A percentile compares a stretch with the other conserved stretches of the same genome.
These are phyloP conservation scores for Diaporthe caulivora DNA, from an alignment of 2,329 filamentous ascomycete species.

Conservation along the genomic window DNA sequence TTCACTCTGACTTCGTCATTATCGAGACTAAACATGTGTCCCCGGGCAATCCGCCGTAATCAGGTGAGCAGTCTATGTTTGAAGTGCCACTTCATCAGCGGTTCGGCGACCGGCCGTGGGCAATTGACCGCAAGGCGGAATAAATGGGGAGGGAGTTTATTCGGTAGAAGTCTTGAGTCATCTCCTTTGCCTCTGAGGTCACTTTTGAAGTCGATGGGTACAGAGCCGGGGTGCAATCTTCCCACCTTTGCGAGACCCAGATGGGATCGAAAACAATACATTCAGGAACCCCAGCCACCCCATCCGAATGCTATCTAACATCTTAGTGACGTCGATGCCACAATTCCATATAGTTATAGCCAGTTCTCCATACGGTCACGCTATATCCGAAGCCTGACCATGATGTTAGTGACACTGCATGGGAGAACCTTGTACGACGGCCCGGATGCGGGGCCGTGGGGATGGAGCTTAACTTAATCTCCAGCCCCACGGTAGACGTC, in stretches of 20 bases:
- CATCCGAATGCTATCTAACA: no score
- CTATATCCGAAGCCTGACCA: neutral
- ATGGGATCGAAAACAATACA: neutral
- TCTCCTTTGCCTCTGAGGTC: neutral
- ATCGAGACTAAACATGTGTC: neutral
- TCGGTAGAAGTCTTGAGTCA: conserved; percentile 13
- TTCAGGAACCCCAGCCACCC: neutral
- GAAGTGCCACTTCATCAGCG: neutral
- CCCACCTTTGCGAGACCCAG: no score
- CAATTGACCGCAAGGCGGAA: no score
- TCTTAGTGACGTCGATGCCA: neutral
- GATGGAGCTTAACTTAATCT: conserved; percentile 20
- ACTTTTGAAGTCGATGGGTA: neutral
- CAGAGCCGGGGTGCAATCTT: neutral
- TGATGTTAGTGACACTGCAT: neutral
- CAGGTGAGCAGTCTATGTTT: neutral
- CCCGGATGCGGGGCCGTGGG: conserved; percentile 1
- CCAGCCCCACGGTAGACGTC: conserved; percentile 4
- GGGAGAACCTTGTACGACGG: conserved; percentile 2
- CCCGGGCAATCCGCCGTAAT: neutral
- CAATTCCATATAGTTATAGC: neutral
- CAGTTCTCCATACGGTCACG: neutral
- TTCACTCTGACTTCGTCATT: neutral
- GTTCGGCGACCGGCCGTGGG: neutral
- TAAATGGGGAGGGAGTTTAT: conserved; percentile 6